Conservation (phyloP, 768 basidiomycete genomes). For the Cystoderma amianthinum region DNA sequence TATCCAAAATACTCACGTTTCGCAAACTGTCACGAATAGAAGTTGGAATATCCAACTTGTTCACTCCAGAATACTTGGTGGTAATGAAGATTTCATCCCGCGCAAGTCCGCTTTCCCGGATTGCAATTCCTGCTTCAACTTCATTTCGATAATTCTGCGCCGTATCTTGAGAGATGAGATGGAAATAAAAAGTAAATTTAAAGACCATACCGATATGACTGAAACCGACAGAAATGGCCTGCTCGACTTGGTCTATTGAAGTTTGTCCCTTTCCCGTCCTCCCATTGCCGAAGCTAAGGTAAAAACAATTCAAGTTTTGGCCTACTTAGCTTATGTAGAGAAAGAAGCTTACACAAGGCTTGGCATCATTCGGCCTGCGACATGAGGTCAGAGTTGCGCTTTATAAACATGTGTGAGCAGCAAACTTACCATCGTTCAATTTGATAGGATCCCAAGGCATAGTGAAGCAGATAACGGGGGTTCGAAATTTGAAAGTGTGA, state of each 20-base stretch:
- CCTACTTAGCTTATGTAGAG: too few species aligned
- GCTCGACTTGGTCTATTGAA: slow-evolving; percentile 48
- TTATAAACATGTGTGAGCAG: background rate
- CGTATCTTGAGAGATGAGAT: slow-evolving; percentile 32
- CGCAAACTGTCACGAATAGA: slow-evolving; percentile 51
- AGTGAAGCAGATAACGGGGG: too few species aligned
- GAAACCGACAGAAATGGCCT: slow-evolving; percentile 57
- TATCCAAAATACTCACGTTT: slow-evolving; percentile 32
- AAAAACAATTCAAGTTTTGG: too few species aligned
- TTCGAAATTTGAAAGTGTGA: too few species aligned
- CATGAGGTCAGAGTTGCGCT: too few species aligned
- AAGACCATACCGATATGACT: slow-evolving; percentile 46
- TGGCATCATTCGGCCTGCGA: slow-evolving; percentile 39
- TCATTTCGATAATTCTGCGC: slow-evolving; percentile 60
- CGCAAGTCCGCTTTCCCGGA: slow-evolving; percentile 49
- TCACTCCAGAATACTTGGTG: slow-evolving; percentile 52
- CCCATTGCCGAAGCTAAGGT: slow-evolving; percentile 54
- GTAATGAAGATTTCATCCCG: slow-evolving; percentile 59
- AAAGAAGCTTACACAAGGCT: slow-evolving; percentile 34
- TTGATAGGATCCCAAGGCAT: slow-evolving; percentile 61
- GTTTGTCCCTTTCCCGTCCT: slow-evolving; percentile 50
- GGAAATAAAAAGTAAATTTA: background rate
- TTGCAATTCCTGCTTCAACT: slow-evolving; percentile 44
- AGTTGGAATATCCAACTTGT: slow-evolving; percentile 44
- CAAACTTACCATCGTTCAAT: slow-evolving; percentile 48